Percentiles rank a stretch among this genome's conserved stretches.
These are phyloP conservation scores for Trametes villosa DNA, from an alignment of 768 basidiomycete genomes.

Conservation along the genomic window DNA sequence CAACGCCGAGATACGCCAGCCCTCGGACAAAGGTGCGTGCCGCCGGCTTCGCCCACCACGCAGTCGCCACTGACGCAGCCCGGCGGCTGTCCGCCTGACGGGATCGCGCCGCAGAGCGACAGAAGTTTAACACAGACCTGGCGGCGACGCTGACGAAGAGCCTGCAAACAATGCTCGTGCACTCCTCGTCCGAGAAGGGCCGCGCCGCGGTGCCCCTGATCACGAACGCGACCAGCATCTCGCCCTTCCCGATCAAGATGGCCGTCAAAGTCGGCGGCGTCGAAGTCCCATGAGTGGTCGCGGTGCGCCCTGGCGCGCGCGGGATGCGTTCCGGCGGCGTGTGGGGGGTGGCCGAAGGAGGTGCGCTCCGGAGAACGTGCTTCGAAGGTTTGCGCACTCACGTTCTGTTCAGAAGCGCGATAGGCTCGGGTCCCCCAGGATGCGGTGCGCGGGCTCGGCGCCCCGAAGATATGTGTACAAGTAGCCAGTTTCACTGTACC, in stretches of 20 bases:
- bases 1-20: constrained; percentile 79
- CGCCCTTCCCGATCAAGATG: constrained; percentile 80
- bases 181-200: constrained; percentile 80
- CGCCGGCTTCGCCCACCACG: neutral
- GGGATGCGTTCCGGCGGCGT: neutral
- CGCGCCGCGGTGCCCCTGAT: constrained; percentile 78
- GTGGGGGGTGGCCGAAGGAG: neutral
- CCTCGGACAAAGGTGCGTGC: constrained; percentile 58
- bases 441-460: neutral
- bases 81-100: neutral
- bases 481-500: neutral
- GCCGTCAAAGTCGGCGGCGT: constrained; percentile 67
- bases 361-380: constrained; percentile 21
- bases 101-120: constrained; percentile 46
- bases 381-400: neutral
- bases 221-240: constrained; percentile 70
- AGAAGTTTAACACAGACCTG: constrained; percentile 60
- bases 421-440: neutral
- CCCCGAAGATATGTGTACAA: neutral
- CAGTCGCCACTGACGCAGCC: no score
- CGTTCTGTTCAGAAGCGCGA: neutral
- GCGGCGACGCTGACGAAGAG: constrained; percentile 66
- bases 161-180: constrained; percentile 69
- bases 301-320: neutral
- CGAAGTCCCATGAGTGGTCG: constrained; percentile 50